Evolutionary conservation across 1,139 yeast species (phyloP).

Genomic region (Debaryomyces robertsiae): DNA sequence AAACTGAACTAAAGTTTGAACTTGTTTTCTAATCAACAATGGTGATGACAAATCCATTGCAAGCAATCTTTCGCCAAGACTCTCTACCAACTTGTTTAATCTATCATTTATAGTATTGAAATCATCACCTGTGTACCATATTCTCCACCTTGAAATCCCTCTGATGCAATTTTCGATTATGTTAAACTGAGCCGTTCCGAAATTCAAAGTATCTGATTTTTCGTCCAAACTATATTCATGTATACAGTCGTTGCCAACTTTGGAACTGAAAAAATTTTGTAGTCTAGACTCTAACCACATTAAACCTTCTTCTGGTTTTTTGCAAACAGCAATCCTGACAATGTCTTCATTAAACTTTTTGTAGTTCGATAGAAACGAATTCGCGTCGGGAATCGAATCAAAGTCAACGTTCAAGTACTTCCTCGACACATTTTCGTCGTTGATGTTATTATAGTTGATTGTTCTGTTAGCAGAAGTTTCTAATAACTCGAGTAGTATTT

Average conservation of each 20-base stretch:
- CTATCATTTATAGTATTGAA: constrained; percentile 57
- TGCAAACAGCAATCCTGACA: constrained; percentile 83
- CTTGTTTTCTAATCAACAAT: constrained; percentile 75
- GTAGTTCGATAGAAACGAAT: constrained; percentile 76
- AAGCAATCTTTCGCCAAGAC: constrained; percentile 74
- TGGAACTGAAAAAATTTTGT: constrained; percentile 71
- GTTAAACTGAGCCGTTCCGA: constrained; percentile 80
- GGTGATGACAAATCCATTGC: constrained; percentile 82
- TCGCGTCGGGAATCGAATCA: constrained; percentile 82
- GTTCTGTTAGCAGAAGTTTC: constrained; percentile 80
- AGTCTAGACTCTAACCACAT: constrained; percentile 79
- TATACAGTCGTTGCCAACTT: constrained; percentile 69
- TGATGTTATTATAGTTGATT: constrained; percentile 68
- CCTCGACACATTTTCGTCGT: constrained; percentile 64
- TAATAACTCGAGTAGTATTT: constrained; percentile 64
- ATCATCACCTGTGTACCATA: constrained; percentile 78
- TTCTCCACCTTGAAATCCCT: constrained; percentile 95
- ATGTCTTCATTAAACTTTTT: constrained; percentile 88
- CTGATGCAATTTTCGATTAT: constrained; percentile 87
- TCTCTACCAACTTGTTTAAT: constrained; percentile 67
- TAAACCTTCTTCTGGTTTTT: constrained; percentile 79
- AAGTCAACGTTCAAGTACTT: constrained; percentile 79
- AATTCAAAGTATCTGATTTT: constrained; percentile 67
- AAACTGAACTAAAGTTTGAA: constrained; percentile 93
- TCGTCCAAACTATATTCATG: constrained; percentile 59